Evolutionary conservation across 306 rosid species (phyloP), one percentile per base, ranked within the genome.

Genomic region (Begonia peltatifolia): DNA sequence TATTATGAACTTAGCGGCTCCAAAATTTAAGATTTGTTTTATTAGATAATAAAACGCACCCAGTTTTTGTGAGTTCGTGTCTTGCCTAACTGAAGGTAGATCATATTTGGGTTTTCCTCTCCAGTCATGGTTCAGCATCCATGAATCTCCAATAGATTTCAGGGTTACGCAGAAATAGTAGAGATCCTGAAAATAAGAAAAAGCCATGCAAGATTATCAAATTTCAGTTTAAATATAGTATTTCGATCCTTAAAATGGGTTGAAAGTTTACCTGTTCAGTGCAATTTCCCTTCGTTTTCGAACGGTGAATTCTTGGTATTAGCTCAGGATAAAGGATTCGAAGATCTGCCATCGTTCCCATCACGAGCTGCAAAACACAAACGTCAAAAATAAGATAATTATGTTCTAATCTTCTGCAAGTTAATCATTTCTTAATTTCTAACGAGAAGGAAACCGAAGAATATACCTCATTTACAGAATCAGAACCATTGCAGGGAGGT

Each of bases 141-240:
- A 83, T 17, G 73, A 71, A 23, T 80, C 84, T 53, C 81, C 94
- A 15, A 78, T 64, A 20, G 78, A 78, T 73, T 68, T 78, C 74
- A 87, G 53, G 38, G 76, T 74, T 55, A 65, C 65, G 51, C 79
- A 75, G 42, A 78, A 83, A 25, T 20, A 25, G 52, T 50, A 59
- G 16, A 83, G 64, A 60, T 57, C 69, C 94, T 87, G 67, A 7
- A 8, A n/a, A 44, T 44, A 44, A 44, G 12, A n/a, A 44, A 44
- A n/a, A 44, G 14, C 3, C 48, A 44, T 44, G 48, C 14, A 30
- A 30, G 38, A 30, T 30, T 6, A 30, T 30, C 8, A 30, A 30
- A 30, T 30, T 30, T 30, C 9, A 7, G 38, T 30, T 30, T 30
- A 30, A 30, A 30, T 3, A 30, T 30, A 30, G 38, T 5, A 3